phyloP scores from a whole-genome alignment of 1,284 basidiomycete species.

The Tremellales sp. region DNA sequence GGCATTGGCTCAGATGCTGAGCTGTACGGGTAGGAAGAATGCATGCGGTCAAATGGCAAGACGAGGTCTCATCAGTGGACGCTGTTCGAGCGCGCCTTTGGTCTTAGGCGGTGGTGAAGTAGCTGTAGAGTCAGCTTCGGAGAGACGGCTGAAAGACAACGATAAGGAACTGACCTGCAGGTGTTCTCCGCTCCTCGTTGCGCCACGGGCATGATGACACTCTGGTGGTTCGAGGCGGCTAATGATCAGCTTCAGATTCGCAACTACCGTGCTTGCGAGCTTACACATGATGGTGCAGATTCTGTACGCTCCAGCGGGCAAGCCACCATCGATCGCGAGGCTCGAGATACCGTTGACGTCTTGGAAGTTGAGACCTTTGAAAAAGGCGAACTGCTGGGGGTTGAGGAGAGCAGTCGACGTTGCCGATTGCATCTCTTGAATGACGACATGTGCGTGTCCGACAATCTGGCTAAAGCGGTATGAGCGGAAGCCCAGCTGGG shows the following conservation, averaged over 20 bases:
- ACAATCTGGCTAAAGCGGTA: conserved; percentile 45
- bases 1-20: conserved; percentile 37
- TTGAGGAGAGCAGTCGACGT: conserved; percentile 56
- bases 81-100: no score
- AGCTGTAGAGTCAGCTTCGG: neutral
- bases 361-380: conserved; percentile 60
- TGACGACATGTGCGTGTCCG: conserved; percentile 63
- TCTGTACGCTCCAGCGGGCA: conserved; percentile 61
- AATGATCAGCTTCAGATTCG: neutral
- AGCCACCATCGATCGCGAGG: conserved; percentile 56
- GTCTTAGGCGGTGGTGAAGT: neutral
- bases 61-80: neutral
- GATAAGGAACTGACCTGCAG: conserved; percentile 11
- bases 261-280: neutral
- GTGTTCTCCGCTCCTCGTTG: conserved; percentile 28
- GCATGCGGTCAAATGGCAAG: no score
- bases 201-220: conserved; percentile 45
- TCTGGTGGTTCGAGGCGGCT: conserved; percentile 59
- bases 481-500: neutral
- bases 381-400: conserved; percentile 57
- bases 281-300: conserved; percentile 50
- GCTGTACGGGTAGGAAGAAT: conserved; percentile 48
- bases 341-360: conserved; percentile 53
- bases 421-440: conserved; percentile 55
- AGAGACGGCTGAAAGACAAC: neutral